Base-by-base conservation (phyloP, 192 early-diverging fungal species). In the Umbelopsis isabellina region DNA sequence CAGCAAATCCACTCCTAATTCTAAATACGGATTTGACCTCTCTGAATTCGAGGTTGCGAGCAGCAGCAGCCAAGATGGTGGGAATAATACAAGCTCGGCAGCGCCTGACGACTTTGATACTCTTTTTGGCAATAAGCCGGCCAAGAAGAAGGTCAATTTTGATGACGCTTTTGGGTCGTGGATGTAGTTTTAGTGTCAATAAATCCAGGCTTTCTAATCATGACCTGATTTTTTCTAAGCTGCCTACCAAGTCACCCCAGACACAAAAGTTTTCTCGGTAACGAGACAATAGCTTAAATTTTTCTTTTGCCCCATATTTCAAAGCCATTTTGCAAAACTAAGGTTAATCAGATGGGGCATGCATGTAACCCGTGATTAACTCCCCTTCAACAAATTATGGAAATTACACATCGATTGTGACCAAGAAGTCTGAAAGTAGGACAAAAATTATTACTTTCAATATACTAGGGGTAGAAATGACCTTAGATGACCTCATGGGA, bases 21-120 rank as follows among this genome's bases (percentile, higher is more conserved):
- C 67, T 4, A 78, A 78, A 33, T 78, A 78, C 61, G 72, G 72
- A 52, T 78, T 78, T 70, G 76, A 78, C 48, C 45, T 78, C 4
- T 67, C 66, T 20, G 72, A 64, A 58, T 70, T 80, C 27, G 67
- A 79, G 20, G 10, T 61, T 61, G 10, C 55, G 9, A 61, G 30
- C 4, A 16, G 27, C 16, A 13, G 23, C 30, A 23, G 21, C 21
- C 51, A 52, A 52, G 51, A 52, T 13, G 21, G 15, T 7, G 30
- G 27, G 2, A 35, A 15, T 35, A 61, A 15, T 61, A 8, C 37
- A 6, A 41, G 10, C 37, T 41, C 37, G 37, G 5, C 55, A 0
- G 55, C 55, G 13, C 8, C 9, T 16, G 55, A 61, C 13, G 55
- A 61, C 27, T 61, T 61, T 61, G 55, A 61, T 35, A 35, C 55